These are phyloP conservation scores for Phytophthora idaei DNA, from an alignment of 352 stramenopile species.

Conservation along the genomic window DNA sequence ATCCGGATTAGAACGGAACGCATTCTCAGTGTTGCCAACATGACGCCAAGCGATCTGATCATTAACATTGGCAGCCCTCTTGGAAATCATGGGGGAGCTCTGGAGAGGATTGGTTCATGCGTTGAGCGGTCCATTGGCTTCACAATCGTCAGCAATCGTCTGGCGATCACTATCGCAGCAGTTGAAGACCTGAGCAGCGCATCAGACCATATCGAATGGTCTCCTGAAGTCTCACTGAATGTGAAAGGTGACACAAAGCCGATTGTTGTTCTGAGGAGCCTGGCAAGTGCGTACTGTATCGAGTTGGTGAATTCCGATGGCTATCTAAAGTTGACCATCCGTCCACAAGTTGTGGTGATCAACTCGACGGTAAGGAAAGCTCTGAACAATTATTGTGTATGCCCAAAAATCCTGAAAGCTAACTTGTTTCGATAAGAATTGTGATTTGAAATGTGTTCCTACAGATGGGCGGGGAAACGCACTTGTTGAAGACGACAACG, in stretches of 20 bases:
- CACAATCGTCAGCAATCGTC: constrained; percentile 21
- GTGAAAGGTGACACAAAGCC: constrained; percentile 44
- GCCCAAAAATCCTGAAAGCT: constrained; percentile 4
- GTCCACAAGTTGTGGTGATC: constrained; percentile 57
- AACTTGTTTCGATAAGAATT: constrained; percentile 25
- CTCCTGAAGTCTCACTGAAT: constrained; percentile 34
- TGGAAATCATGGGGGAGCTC: constrained; percentile 9
- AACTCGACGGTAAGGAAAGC: constrained; percentile 56
- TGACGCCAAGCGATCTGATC: constrained; percentile 26
- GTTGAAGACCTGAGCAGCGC: constrained; percentile 7
- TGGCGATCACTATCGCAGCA: constrained; percentile 37
- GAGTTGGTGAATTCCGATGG: constrained; percentile 41
- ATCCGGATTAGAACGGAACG: constrained; percentile 44
- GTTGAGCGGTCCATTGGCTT: constrained; percentile 34
- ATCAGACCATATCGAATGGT: constrained; percentile 27
- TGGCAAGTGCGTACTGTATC: constrained; percentile 41
- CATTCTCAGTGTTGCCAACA: constrained; percentile 41
- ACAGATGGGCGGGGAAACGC: constrained; percentile 33
- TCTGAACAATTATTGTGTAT: constrained; percentile 1
- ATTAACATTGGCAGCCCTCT: constrained; percentile 28
- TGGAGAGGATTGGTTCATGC: constrained; percentile 27
- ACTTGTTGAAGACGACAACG: constrained; percentile 16
- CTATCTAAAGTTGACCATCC: constrained; percentile 45
- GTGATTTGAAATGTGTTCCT: constrained; percentile 27
- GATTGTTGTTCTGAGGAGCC: constrained; percentile 29